Percentiles rank a stretch among this genome's conserved stretches.
phyloP scores from a whole-genome alignment of 768 basidiomycete genomes.

The Tephrocybe sp. region DNA sequence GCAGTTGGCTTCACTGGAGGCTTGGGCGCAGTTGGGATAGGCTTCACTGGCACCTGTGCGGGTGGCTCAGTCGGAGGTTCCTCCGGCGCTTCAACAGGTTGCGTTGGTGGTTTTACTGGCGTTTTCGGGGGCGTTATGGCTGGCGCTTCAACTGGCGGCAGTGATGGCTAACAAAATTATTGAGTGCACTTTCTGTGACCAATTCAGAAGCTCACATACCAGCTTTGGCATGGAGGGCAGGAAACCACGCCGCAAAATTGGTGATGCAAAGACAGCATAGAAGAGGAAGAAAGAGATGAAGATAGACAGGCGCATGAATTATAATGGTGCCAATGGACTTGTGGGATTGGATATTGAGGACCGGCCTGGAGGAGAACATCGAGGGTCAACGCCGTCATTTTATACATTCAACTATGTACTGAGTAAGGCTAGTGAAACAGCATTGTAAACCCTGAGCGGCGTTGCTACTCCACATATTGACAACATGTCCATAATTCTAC shows the following conservation, averaged over 20 bases:
- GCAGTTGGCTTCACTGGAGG: background rate
- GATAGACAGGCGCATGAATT: conserved; percentile 1
- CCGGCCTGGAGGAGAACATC: conserved; percentile 1
- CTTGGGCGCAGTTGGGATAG: background rate
- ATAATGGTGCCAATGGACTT: no score
- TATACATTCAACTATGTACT: background rate
- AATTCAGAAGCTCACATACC: background rate
- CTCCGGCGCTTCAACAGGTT: no score
- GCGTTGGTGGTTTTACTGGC: background rate
- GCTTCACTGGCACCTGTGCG: no score
- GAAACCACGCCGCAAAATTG: background rate
- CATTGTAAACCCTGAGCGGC: no score
- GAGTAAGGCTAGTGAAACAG: no score
- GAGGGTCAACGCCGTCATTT: background rate
- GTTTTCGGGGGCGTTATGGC: background rate
- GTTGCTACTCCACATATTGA: no score
- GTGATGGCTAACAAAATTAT: background rate
- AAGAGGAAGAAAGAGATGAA: background rate
- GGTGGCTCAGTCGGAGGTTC: background rate
- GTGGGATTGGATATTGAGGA: background rate
- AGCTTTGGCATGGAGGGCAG: background rate
- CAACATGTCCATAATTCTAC: no score
- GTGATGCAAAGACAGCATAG: background rate
- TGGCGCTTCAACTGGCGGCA: background rate
- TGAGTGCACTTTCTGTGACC: no score